Percentiles rank a stretch among this genome's conserved stretches.
Evolutionary conservation across 2,329 filamentous ascomycete species (phyloP).

Genomic region (Gaeumannomyces sp.): DNA sequence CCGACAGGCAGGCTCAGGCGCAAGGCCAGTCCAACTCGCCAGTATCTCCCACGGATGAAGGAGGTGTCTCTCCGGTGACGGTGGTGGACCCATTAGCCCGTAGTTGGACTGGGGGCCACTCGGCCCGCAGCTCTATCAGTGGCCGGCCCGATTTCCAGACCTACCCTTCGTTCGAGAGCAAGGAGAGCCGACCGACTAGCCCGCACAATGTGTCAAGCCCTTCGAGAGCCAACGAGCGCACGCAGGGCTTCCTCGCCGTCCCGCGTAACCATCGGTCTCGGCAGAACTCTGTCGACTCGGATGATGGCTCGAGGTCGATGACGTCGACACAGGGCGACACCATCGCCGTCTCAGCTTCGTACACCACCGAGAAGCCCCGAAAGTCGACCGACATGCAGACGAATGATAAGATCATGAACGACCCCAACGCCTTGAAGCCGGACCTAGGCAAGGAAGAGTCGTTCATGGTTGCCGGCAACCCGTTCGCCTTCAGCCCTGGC

Average conservation of each 20-base stretch:
- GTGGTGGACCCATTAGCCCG: conserved; percentile 25
- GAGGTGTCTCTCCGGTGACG: conserved; percentile 32
- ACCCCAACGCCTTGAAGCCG: conserved; percentile 64
- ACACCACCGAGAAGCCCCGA: conserved; percentile 33
- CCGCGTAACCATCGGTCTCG: conserved; percentile 55
- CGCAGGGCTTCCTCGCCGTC: conserved; percentile 56
- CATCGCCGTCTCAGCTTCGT: conserved; percentile 45
- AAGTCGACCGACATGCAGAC: conserved; percentile 26
- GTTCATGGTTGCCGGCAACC: conserved; percentile 71
- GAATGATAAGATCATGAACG: conserved; percentile 53
- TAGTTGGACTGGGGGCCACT: conserved; percentile 17
- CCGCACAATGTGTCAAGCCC: conserved; percentile 66
- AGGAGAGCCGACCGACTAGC: conserved; percentile 61
- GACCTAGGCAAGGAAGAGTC: conserved; percentile 71
- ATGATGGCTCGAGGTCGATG: conserved; percentile 52
- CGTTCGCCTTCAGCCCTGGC: conserved; percentile 79
- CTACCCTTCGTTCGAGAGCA: conserved; percentile 58
- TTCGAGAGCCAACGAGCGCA: conserved; percentile 38
- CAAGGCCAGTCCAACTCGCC: conserved; percentile 24
- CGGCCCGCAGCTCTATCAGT: conserved; percentile 11
- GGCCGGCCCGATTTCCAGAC: conserved; percentile 40
- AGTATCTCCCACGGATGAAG: conserved; percentile 31
- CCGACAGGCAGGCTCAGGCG: conserved; percentile 21
- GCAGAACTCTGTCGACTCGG: conserved; percentile 65
- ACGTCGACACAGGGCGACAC: conserved; percentile 55